Evolutionary conservation across 768 basidiomycete species (phyloP), one percentile per base, ranked within the genome.

Genomic region (Tricholoma hemisulphureum): DNA sequence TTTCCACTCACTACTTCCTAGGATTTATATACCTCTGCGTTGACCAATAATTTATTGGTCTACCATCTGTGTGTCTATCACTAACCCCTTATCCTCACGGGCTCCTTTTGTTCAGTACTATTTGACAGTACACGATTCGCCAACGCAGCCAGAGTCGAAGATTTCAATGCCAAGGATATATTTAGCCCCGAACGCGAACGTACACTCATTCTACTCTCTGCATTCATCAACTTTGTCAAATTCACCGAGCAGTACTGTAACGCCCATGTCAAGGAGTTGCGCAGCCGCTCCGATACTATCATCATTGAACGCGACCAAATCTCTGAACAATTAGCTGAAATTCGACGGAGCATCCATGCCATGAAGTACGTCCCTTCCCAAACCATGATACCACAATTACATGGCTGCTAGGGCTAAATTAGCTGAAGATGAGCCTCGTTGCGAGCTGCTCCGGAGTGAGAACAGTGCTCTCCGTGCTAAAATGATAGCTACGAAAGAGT

Each of bases 191-290:
- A 91, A 7, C 75, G 84, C 24, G 82, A 87, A 39, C 86, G 95
- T 26, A 91, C 93, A 0, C 80, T 88, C 26, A 78, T 82, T 53
- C 77, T 90, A 37, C 82, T 97, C 61, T 92, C 91, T 32, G 93
- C 89, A 2, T 89, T 96, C 63, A 91, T 95, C 77, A 97, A 97
- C 73, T 93, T 95, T 69, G 84, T 93, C 71, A 93, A 92, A 71
- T 96, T 95, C 70, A 87, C 86, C 13, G 89, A 87, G 63, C 89
- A 92, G 62, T 78, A 75, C 58, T 86, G 85, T 63, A 78, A 82
- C 37, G 71, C 79, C 2, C 86, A 89, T 58, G 77, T 89, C 16
- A 76, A 77, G 55, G 78, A 80, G n/a, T 73, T 94, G 23, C 81
- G 85, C 41, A 82, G 85, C 11, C 77, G 80, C 57, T 87, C 86